Percentiles rank a stretch among this genome's conserved stretches.
These are phyloP conservation scores for Neurospora discreta DNA, from an alignment of 495 filamentous ascomycete genomes.

Conservation along the genomic window DNA sequence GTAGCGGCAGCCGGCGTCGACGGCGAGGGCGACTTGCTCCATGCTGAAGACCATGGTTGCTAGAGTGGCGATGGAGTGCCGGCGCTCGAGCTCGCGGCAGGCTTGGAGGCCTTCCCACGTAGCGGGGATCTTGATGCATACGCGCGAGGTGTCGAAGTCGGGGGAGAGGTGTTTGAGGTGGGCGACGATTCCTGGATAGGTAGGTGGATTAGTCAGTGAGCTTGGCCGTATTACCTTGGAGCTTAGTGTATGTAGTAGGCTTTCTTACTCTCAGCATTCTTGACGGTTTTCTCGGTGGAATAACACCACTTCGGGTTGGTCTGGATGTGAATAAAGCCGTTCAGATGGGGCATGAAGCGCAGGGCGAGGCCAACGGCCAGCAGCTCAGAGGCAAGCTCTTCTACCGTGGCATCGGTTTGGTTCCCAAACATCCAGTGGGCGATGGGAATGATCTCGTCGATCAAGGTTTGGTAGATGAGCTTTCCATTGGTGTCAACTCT, in stretches of 20 bases:
- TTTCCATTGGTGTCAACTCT: conserved; percentile 25
- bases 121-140: conserved; percentile 53
- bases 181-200: conserved; percentile 6
- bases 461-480: conserved; percentile 29
- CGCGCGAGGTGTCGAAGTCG: conserved; percentile 32
- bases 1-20: conserved; percentile 45
- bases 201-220: neutral
- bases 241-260: neutral
- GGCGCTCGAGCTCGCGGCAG: conserved; percentile 42
- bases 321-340: conserved; percentile 47
- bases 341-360: conserved; percentile 38
- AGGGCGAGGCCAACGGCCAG: conserved; percentile 41
- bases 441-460: conserved; percentile 34
- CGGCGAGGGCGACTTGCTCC: conserved; percentile 45
- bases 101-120: conserved; percentile 57
- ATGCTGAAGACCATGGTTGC: conserved; percentile 53
- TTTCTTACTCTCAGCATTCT: conserved; percentile 43
- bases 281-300: conserved; percentile 39
- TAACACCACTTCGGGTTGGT: conserved; percentile 49
- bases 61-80: conserved; percentile 39
- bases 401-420: conserved; percentile 29
- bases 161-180: conserved; percentile 38
- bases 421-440: conserved; percentile 25
- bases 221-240: conserved; percentile 18
- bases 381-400: conserved; percentile 50